Evolutionary conservation across 805 yeast genomes (phyloP).

Genomic region (Lachancea nothofagi): DNA sequence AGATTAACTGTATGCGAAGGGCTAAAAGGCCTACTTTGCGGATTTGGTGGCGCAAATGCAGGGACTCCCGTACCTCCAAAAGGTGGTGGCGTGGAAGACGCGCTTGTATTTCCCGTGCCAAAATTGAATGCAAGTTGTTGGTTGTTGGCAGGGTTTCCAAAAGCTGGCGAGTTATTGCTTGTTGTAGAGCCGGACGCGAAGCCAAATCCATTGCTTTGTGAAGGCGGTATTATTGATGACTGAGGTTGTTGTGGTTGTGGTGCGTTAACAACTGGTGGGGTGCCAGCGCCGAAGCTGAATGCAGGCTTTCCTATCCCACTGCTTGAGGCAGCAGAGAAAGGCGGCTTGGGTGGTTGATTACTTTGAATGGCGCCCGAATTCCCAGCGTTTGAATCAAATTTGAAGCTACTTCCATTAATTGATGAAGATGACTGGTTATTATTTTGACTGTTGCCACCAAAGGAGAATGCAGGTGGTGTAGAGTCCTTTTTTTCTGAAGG

Average conservation of each 20-base stretch:
- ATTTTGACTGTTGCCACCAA: background rate
- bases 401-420: constrained; percentile 5
- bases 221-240: constrained; percentile 3
- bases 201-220: constrained; percentile 1
- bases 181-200: constrained; percentile 10
- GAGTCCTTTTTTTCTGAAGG: constrained; percentile 1
- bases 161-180: constrained; percentile 18
- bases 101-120: constrained; percentile 8
- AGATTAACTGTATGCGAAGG: constrained; percentile 27
- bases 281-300: constrained; percentile 4
- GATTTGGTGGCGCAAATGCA: background rate
- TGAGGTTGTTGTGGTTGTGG: constrained; percentile 12
- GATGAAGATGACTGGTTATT: background rate
- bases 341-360: constrained; percentile 8
- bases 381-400: constrained; percentile 9
- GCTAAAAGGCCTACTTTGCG: constrained; percentile 17
- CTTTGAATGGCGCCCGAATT: constrained; percentile 1
- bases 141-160: constrained; percentile 18
- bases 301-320: constrained; percentile 4
- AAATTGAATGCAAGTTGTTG: constrained; percentile 9
- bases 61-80: constrained; percentile 11
- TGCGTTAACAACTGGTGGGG: constrained; percentile 9
- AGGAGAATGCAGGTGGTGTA: constrained; percentile 4
- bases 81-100: constrained; percentile 12
- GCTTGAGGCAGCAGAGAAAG: constrained; percentile 7